phyloP scores from a whole-genome alignment of 176 grass and related monocot genomes.

The Aegilops bicornis region DNA sequence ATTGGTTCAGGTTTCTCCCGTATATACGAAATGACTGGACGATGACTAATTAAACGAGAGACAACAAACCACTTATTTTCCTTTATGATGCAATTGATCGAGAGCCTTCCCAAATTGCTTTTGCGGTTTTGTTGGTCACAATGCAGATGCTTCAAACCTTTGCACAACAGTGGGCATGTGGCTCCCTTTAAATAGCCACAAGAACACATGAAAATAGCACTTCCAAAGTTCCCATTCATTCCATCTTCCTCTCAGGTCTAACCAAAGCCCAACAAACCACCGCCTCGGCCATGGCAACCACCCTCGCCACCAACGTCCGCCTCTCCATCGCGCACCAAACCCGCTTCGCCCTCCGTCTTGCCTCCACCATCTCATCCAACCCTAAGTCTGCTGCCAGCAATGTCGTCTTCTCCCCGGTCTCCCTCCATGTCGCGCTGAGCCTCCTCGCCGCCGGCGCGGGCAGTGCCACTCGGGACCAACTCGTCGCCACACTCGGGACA shows the following conservation, averaged over 20 bases:
- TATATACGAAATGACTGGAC: no score
- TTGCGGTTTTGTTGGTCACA: no score
- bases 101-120: no score
- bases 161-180: no score
- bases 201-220: no score
- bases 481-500: conserved; percentile 41
- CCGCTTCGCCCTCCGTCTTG: conserved; percentile 60
- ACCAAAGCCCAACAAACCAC: background rate
- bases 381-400: conserved; percentile 16
- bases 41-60: no score
- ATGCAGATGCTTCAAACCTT: no score
- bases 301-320: conserved; percentile 42
- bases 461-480: conserved; percentile 60
- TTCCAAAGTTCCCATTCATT: no score
- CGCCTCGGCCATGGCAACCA: conserved; percentile 34
- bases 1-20: no score
- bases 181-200: no score
- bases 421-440: conserved; percentile 77
- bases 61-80: no score
- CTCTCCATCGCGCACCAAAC: conserved; percentile 71
- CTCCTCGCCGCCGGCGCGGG: conserved; percentile 61
- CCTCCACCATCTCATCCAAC: conserved; percentile 37
- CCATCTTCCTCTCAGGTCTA: background rate
- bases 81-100: no score
- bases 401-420: conserved; percentile 80